Evolutionary conservation across 768 basidiomycete genomes (phyloP), one percentile per base, ranked within the genome.

Genomic region (Lentinula raphanica): DNA sequence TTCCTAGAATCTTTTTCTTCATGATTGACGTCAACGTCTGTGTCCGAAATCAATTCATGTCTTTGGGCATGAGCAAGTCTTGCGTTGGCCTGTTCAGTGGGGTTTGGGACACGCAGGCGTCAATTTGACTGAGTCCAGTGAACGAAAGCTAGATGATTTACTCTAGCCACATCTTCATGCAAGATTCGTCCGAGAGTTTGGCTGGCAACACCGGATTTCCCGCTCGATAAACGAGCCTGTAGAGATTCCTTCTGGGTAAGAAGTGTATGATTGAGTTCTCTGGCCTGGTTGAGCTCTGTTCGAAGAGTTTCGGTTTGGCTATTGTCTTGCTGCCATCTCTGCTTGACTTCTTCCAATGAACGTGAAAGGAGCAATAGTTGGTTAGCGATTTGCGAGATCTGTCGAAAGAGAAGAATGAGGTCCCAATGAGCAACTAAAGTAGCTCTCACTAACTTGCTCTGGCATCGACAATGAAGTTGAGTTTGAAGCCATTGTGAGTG

Each of bases 221-320:
- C 63, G 6, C 58, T 50, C 6, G 67, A 65, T 27, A 72, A 36
- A 57, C 58, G 64, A 12, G 60, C 59, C 60, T 73, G 63, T 27
- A 81, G 63, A 49, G 71, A 73, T 19, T 68, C 65, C 45, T 73
- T 78, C 61, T 67, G 68, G 29, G 59, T 60, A 36, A 65, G 66
- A 19, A 75, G 63, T 49, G 58, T 62, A 19, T 70, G 63, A 21
- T 60, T 40, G 12, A 71, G 28, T 0, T 40, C 44, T 40, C 13
- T 19, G 17, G 42, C 25, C 45, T 44, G 17, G 25, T 29, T 42
- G 28, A 56, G 40, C 42, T 45, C 36, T 13, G 63, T 61, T 58
- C 83, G 75, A 25, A 81, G 72, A 25, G 77, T 74, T 11, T 69
- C 63, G 13, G 73, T 65, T 31, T 74, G 74, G 31, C 58, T 63